Conservation (phyloP, 2,329 filamentous ascomycete genomes). For the Cercospora sesami region DNA sequence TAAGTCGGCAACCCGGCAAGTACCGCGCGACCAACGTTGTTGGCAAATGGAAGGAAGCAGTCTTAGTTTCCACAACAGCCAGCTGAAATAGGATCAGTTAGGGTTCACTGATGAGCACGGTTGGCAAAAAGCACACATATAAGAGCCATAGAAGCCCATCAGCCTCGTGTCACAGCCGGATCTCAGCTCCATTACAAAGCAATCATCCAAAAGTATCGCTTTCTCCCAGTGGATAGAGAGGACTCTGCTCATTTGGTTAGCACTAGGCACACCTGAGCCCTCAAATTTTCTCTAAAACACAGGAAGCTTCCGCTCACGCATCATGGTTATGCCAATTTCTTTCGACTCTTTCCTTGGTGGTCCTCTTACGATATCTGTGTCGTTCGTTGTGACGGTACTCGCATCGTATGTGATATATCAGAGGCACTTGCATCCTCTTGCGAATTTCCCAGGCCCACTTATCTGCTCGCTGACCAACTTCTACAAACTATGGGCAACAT, state of each 20-base stretch:
- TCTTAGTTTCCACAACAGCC: not conserved
- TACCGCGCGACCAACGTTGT: not conserved
- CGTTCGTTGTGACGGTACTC: not conserved
- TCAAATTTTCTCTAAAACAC: no score
- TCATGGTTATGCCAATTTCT: not conserved
- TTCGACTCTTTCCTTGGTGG: not conserved
- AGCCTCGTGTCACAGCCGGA: not conserved
- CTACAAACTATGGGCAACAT: not conserved
- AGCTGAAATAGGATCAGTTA: not conserved
- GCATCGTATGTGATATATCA: not conserved
- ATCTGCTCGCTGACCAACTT: conserved; percentile 14
- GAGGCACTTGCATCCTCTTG: conserved; percentile 34
- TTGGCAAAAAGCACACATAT: not conserved
- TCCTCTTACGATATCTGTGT: not conserved
- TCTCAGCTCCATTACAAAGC: not conserved
- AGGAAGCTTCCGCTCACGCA: no score
- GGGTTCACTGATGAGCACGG: not conserved
- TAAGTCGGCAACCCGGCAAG: not conserved
- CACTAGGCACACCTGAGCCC: not conserved
- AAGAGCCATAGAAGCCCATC: not conserved
- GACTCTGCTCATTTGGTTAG: not conserved
- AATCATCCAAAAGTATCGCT: not conserved
- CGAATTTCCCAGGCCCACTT: conserved; percentile 44
- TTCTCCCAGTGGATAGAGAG: not conserved
- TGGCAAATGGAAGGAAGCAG: not conserved